Conservation (phyloP, 2,329 filamentous ascomycete species). For the Aureobasidium lini region DNA sequence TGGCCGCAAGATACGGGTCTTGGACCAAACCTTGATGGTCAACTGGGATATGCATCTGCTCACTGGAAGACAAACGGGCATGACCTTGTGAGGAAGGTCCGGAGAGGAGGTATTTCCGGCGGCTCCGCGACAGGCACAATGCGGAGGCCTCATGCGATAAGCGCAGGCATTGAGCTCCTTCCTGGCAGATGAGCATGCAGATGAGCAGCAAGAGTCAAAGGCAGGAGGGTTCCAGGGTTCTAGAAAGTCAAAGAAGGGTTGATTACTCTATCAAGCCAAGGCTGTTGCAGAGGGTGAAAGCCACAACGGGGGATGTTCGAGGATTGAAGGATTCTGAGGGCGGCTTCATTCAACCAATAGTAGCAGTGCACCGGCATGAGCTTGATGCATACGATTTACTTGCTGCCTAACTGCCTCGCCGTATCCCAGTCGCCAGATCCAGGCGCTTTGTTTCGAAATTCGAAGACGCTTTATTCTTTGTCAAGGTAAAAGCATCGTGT, state of each 20-base stretch:
- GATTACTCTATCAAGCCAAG: constrained; percentile 6
- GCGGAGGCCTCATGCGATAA: too few relatives aligned
- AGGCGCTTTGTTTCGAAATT: not conserved
- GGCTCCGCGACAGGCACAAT: too few relatives aligned
- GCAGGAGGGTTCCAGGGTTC: not conserved
- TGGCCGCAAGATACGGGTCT: not conserved
- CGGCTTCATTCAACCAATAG: not conserved
- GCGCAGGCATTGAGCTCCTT: too few relatives aligned
- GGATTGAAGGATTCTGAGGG: constrained; percentile 3
- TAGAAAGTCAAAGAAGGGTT: constrained; percentile 10
- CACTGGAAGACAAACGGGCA: too few relatives aligned
- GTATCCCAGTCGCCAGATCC: not conserved
- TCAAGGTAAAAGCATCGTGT: not conserved
- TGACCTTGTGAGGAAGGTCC: too few relatives aligned
- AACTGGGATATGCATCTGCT: too few relatives aligned
- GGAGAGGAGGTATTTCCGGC: too few relatives aligned
- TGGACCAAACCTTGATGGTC: constrained; percentile 1
- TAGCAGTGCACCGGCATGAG: not conserved
- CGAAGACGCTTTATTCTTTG: not conserved
- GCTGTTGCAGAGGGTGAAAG: not conserved
- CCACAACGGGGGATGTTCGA: not conserved
- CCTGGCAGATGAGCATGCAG: not conserved
- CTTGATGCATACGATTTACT: not conserved
- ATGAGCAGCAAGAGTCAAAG: not conserved
- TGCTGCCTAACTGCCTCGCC: constrained; percentile 9